These are phyloP conservation scores for Colletotrichum truncatum DNA, from an alignment of 2,329 filamentous ascomycete species.

Conservation along the genomic window DNA sequence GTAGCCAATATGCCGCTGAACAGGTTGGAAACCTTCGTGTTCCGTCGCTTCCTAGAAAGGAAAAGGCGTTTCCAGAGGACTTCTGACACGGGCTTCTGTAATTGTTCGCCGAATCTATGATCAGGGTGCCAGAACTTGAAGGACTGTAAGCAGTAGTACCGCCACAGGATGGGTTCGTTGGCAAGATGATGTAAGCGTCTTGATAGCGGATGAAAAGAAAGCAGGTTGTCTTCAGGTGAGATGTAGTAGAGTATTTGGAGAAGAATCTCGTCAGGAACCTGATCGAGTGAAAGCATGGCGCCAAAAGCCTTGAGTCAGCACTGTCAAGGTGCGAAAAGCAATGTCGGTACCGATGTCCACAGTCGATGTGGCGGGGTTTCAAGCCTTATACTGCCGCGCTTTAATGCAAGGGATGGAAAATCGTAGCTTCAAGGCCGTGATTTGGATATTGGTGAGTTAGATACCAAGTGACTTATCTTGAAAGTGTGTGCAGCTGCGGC, in stretches of 20 bases:
- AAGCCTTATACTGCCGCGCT: slow-evolving; percentile 4
- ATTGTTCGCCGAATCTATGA: slow-evolving; percentile 68
- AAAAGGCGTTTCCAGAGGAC: slow-evolving; percentile 82
- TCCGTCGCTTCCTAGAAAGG: slow-evolving; percentile 61
- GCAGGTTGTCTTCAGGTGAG: slow-evolving; percentile 64
- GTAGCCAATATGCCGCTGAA: slow-evolving; percentile 77
- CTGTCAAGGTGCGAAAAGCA: not conserved
- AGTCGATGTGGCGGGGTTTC: not conserved
- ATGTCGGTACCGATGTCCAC: not conserved
- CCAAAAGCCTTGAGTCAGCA: not conserved
- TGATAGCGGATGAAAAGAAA: slow-evolving; percentile 62
- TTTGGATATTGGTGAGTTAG: not conserved
- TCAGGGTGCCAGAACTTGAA: slow-evolving; percentile 80
- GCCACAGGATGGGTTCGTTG: slow-evolving; percentile 82
- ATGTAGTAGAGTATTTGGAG: slow-evolving; percentile 76
- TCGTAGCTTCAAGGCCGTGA: not conserved
- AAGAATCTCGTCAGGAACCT: slow-evolving; percentile 85
- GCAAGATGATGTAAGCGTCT: slow-evolving; percentile 72
- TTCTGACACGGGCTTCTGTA: slow-evolving; percentile 59
- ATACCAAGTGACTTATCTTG: not conserved
- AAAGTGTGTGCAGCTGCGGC: not conserved
- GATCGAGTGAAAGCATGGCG: slow-evolving; percentile 47
- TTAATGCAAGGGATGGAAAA: not conserved
- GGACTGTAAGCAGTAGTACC: slow-evolving; percentile 71
- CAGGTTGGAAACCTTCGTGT: slow-evolving; percentile 59